Evolutionary conservation across 345 rosid species (phyloP).

Genomic region (Cardamine occulta): DNA sequence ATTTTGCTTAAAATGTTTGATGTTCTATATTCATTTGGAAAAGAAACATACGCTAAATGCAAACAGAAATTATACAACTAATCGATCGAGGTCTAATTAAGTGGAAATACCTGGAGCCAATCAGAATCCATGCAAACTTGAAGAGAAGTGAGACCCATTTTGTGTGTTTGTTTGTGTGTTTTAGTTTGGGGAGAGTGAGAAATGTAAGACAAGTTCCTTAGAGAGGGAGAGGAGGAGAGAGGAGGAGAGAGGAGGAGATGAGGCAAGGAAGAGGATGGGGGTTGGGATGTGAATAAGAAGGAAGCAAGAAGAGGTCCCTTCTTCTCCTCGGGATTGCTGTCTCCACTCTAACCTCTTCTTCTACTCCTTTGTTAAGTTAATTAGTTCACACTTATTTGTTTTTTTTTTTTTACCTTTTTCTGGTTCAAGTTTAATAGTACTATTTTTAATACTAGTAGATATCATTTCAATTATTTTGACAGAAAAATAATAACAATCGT

Average conservation of each 20-base stretch:
- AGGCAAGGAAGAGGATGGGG: conserved; percentile 36
- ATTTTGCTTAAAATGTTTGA: neutral
- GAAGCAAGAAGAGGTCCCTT: conserved; percentile 55
- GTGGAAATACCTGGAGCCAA: conserved; percentile 80
- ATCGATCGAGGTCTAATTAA: neutral
- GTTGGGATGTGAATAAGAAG: conserved; percentile 70
- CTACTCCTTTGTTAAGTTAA: conserved; percentile 16
- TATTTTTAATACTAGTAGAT: too few relatives aligned
- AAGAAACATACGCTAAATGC: neutral
- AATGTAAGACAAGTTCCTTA: conserved; percentile 3
- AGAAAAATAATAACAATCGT: neutral
- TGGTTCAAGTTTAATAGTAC: neutral
- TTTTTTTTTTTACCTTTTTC: neutral
- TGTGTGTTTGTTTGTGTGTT: conserved; percentile 1
- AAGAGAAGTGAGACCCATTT: conserved; percentile 76
- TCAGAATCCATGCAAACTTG: conserved; percentile 98
- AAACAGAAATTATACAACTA: neutral
- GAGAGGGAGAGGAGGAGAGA: conserved; percentile 14
- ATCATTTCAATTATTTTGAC: too few relatives aligned
- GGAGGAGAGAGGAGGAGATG: too few relatives aligned
- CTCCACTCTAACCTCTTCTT: conserved; percentile 34
- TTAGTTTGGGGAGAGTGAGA: conserved; percentile 16
- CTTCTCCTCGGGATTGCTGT: conserved; percentile 47
- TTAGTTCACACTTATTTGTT: conserved; percentile 33
- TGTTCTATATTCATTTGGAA: neutral